Evolutionary conservation across 805 yeast species (phyloP), one percentile per base, ranked within the genome.

Genomic region (Candida fluviatilis): DNA sequence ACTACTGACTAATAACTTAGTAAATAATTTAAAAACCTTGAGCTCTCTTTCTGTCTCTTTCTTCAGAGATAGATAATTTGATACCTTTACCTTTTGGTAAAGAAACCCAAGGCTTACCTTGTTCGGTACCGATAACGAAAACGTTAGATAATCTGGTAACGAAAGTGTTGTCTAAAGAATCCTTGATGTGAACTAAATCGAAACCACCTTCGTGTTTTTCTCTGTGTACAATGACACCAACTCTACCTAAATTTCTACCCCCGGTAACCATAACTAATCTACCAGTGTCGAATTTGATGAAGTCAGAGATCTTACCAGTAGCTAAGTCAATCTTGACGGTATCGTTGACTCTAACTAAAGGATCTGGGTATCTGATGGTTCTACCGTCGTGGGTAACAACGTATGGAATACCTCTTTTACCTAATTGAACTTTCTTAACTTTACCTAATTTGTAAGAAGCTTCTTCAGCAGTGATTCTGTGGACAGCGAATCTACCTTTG

Each of bases 381-480:
- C 99, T 90, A 75, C 99, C 98, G 69, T 91, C 99, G 83, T 91
- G 99, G 68, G 99, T 91, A 58, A 91, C 98, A 66, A 86, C 83
- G 84, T 87, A 91, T 67, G 99, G 99, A 62, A 91, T 80, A 68
- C 96, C 96, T 78, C 82, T 88, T 85, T 91, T 93, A 75, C 99
- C 98, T 69, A 90, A 80, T 78, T 88, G 95, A 54, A 91, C 96
- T 73, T 85, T 88, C 85, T 88, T 93, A 62, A 91, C 98, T 80
- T 90, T 91, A 66, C 87, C 97, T 69, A 91, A 84, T 78, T 91
- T 91, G 93, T 93, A 91, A 57, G 91, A 71, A 62, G 96, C 96
- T 80, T 91, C 99, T 75, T 91, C 98, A 57, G 89, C 93, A 57
- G 96, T 86, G 77, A 91, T 91, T 79, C 99, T 89, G 95, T 91